Base-by-base conservation (phyloP, 192 early-diverging fungal genomes). In the Endogone sp. region DNA sequence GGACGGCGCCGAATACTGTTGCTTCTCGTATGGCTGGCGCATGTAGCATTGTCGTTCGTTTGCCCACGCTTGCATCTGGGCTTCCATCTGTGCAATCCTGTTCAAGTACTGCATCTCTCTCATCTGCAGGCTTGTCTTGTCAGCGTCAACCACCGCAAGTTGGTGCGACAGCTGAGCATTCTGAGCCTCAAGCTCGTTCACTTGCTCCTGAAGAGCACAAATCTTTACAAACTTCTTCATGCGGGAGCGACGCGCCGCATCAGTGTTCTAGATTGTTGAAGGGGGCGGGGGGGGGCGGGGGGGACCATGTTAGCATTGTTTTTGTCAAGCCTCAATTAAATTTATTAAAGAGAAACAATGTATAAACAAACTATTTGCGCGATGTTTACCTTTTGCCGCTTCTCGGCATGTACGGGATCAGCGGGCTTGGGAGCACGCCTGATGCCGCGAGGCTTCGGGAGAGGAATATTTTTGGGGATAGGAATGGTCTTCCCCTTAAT, bases 161-260 rank as follows among this genome's bases (percentile, higher is more conserved):
- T 49, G 37, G 37, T 49, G 37, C 1, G 37, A 49, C 37, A 82
- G 73, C 10, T 71, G 60, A 3, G 65, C 60, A 59, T 89, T 89
- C 27, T 80, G 82, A 21, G 66, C 61, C 70, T 89, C 84, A 23
- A 89, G 79, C 24, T 81, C 71, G 3, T 37, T 29, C 23, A 85
- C 87, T 66, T 84, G 80, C 20, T 54, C 57, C 74, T 89, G 84
- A n/a, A 89, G 80, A 8, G 31, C 54, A 27, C 75, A 75, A n/a
- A 89, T 68, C 56, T 76, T 78, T 27, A 70, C 37, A 4, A 84
- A 32, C 66, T 88, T 88, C 71, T 81, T 79, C 57, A 79, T 64
- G 29, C 88, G 77, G 2, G 84, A 86, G 3, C 88, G 82, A 23
- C 88, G 82, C 3, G 88, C 88, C 2, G 88, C 85, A 71, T 89